Percentiles rank a stretch among this genome's conserved stretches.
phyloP scores from a whole-genome alignment of 1,284 basidiomycete genomes.

The Fomitopsis pinicola region DNA sequence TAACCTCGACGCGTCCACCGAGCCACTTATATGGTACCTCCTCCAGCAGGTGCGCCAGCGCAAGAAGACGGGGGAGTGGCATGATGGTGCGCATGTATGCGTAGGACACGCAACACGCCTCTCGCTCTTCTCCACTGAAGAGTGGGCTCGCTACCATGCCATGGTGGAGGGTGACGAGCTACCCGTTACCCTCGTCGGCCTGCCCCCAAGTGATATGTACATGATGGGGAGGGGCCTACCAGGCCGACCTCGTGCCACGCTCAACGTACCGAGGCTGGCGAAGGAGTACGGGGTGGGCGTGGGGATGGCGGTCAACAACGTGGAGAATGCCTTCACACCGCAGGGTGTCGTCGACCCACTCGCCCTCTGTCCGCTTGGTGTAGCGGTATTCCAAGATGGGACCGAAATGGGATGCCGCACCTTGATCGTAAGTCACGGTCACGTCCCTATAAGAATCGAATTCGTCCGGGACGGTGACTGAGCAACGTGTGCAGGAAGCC shows the following conservation, averaged over 20 bases:
- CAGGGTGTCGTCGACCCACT: slow-evolving; percentile 60
- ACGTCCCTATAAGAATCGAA: not conserved
- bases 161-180: slow-evolving; percentile 26
- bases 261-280: slow-evolving; percentile 45
- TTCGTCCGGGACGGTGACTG: not conserved
- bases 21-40: slow-evolving; percentile 54
- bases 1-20: slow-evolving; percentile 45
- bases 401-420: slow-evolving; percentile 40
- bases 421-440: slow-evolving; percentile 36
- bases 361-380: slow-evolving; percentile 53
- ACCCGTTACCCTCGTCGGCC: slow-evolving; percentile 48
- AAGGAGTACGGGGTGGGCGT: slow-evolving; percentile 42
- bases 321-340: slow-evolving; percentile 64
- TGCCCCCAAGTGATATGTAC: slow-evolving; percentile 63
- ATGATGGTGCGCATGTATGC: slow-evolving; percentile 33
- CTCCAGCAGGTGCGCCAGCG: slow-evolving; percentile 34
- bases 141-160: slow-evolving; percentile 40
- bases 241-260: slow-evolving; percentile 41
- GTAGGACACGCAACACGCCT: slow-evolving; percentile 61
- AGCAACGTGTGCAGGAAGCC: slow-evolving; percentile 16
- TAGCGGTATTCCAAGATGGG: slow-evolving; percentile 55
- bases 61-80: slow-evolving; percentile 18
- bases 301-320: slow-evolving; percentile 59
- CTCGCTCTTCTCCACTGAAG: slow-evolving; percentile 40
- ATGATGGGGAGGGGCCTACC: slow-evolving; percentile 48